phyloP scores from a whole-genome alignment of 1,284 basidiomycete genomes.

The Schizophyllum amplum region DNA sequence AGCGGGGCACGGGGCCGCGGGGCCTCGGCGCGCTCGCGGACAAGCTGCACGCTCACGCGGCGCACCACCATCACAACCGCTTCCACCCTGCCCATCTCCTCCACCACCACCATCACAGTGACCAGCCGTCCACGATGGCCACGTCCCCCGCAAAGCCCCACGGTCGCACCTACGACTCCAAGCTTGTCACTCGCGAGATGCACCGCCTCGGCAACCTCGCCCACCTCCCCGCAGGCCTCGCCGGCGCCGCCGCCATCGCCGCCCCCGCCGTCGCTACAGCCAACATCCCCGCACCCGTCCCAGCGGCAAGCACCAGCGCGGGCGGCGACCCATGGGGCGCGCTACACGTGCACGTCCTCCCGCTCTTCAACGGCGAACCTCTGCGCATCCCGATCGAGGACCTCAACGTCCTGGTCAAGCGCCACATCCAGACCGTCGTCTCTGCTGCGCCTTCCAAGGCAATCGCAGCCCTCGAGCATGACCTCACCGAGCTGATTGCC shows the following conservation, averaged over 20 bases:
- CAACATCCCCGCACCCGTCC: background rate
- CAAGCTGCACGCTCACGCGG: background rate
- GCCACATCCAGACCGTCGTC: slow-evolving; percentile 67
- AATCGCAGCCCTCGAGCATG: slow-evolving; percentile 61
- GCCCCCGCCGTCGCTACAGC: slow-evolving; percentile 9
- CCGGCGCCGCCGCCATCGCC: slow-evolving; percentile 24
- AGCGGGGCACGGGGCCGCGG: too few relatives aligned
- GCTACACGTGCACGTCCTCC: slow-evolving; percentile 81
- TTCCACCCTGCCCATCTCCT: slow-evolving; percentile 14
- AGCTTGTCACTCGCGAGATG: slow-evolving; percentile 70
- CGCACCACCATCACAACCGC: slow-evolving; percentile 7
- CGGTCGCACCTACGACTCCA: slow-evolving; percentile 62
- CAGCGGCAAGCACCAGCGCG: background rate
- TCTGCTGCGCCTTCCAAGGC: slow-evolving; percentile 59
- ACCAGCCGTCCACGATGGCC: background rate
- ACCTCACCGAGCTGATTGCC: slow-evolving; percentile 76
- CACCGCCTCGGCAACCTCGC: slow-evolving; percentile 61
- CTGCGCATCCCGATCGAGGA: slow-evolving; percentile 89
- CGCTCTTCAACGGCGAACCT: slow-evolving; percentile 87
- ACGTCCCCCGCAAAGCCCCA: slow-evolving; percentile 30
- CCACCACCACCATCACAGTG: slow-evolving; percentile 1
- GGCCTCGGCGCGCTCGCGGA: background rate
- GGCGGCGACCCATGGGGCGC: slow-evolving; percentile 70
- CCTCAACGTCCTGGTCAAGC: slow-evolving; percentile 72
- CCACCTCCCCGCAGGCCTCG: slow-evolving; percentile 32